Conservation (phyloP, 169 alveolate species). For the Perkinsus olseni region DNA sequence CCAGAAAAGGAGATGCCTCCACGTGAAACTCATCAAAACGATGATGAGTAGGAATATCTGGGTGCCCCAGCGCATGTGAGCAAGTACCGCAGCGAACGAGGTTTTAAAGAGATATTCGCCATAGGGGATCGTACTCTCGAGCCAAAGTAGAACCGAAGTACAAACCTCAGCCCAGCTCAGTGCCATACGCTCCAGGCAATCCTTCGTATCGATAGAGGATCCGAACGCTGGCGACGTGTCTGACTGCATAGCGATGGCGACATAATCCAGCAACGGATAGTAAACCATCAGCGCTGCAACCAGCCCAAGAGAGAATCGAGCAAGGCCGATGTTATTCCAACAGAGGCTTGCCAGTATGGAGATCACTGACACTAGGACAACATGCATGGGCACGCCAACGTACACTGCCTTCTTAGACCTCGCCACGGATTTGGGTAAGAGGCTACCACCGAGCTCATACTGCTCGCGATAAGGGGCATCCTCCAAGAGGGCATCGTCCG, state of each 20-base stretch:
- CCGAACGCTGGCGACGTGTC: neutral
- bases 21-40: neutral
- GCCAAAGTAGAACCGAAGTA: neutral
- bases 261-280: neutral
- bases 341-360: neutral
- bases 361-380: neutral
- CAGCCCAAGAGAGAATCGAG: neutral
- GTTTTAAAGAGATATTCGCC: neutral
- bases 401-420: neutral
- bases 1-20: neutral
- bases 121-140: neutral
- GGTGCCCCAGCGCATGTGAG: neutral
- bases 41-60: neutral
- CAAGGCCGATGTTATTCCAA: neutral
- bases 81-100: neutral
- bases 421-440: neutral
- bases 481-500: neutral
- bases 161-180: neutral
- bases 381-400: neutral
- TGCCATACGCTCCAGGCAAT: neutral
- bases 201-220: neutral
- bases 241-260: neutral
- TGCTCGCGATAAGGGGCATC: neutral
- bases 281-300: neutral
- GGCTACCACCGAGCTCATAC: neutral